Conservation (phyloP, 2,329 filamentous ascomycete species). For the Zasmidium cellare region DNA sequence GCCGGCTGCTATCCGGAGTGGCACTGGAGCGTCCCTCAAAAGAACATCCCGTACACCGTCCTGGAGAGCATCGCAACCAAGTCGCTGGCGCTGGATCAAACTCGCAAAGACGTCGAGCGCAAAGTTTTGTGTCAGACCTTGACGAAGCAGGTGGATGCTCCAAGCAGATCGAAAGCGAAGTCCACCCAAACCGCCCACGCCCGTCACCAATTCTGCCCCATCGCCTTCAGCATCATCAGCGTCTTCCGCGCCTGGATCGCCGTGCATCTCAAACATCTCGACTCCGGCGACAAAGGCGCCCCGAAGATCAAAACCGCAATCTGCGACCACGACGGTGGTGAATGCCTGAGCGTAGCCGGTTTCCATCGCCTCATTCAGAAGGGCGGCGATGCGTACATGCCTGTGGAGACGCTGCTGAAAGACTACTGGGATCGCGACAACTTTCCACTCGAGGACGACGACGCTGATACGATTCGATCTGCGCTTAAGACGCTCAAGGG, state of each 20-base stretch:
- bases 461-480: background rate
- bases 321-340: conserved; percentile 13
- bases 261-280: conserved; percentile 16
- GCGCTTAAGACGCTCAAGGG: conserved; percentile 1
- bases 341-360: conserved; percentile 19
- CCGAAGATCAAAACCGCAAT: conserved; percentile 1
- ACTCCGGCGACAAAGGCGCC: background rate
- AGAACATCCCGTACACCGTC: conserved; percentile 12
- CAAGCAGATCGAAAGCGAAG: background rate
- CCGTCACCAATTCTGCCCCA: background rate
- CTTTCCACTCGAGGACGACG: no score
- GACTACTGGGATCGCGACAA: background rate
- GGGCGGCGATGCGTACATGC: conserved; percentile 34
- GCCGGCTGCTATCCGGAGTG: conserved; percentile 32
- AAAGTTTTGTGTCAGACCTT: conserved; percentile 29
- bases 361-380: conserved; percentile 33
- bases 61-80: conserved; percentile 21
- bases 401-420: conserved; percentile 22
- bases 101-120: conserved; percentile 24
- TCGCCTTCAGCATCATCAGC: conserved; percentile 33
- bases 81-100: conserved; percentile 15
- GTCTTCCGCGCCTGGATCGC: conserved; percentile 35
- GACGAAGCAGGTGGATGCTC: conserved; percentile 5
- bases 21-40: background rate
- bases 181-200: background rate